phyloP scores from a whole-genome alignment of 345 rosid species.

The Mercurialis annua region DNA sequence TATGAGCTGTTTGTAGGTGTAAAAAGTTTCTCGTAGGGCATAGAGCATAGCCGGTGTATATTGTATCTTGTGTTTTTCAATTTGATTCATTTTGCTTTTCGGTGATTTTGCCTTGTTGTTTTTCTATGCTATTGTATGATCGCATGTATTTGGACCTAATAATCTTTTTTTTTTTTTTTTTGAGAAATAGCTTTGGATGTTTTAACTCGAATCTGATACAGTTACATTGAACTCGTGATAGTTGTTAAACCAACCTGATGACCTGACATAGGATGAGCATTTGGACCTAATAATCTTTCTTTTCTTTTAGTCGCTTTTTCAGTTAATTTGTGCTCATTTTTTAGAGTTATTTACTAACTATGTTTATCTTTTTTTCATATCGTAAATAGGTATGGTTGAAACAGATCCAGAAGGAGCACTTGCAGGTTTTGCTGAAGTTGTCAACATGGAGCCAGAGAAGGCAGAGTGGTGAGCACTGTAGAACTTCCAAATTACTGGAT shows the following conservation, averaged over 20 bases:
- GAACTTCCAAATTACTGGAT: not conserved
- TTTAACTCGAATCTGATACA: too few relatives aligned
- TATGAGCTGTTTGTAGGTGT: not conserved
- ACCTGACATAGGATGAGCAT: too few relatives aligned
- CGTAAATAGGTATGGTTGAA: slow-evolving; percentile 73
- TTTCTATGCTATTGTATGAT: not conserved
- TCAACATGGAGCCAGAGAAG: slow-evolving; percentile 93
- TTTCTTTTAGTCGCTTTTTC: not conserved
- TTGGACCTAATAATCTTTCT: not conserved
- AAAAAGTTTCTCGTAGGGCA: not conserved
- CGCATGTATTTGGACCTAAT: not conserved
- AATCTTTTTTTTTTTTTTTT: not conserved
- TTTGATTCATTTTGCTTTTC: not conserved
- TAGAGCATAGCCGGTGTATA: not conserved
- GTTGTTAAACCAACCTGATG: not conserved
- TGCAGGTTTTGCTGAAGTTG: slow-evolving; percentile 90
- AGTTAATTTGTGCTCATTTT: not conserved
- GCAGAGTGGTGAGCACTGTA: slow-evolving; percentile 74
- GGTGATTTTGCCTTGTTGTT: not conserved
- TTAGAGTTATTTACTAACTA: not conserved
- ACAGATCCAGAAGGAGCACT: slow-evolving; percentile 92
- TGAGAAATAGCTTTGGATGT: too few relatives aligned
- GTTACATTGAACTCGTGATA: too few relatives aligned
- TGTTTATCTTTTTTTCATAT: slow-evolving; percentile 1
- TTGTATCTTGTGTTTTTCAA: not conserved